Evolutionary conservation across 345 rosid genomes (phyloP).

Genomic region (Hypericum perforatum): DNA sequence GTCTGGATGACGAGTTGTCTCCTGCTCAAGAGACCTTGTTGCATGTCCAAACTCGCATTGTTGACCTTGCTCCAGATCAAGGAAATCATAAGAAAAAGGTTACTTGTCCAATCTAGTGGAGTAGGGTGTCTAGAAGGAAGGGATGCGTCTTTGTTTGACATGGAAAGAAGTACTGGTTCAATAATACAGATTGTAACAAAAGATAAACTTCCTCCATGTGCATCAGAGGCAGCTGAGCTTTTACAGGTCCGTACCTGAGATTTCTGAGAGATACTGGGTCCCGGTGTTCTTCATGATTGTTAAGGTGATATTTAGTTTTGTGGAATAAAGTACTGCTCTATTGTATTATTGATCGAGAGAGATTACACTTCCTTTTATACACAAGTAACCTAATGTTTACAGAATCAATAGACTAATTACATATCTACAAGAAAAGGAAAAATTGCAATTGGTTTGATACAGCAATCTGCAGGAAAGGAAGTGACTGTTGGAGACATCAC

Average conservation of each 20-base stretch:
- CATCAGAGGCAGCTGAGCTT: slow-evolving; percentile 53
- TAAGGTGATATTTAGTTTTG: no score
- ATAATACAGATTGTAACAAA: slow-evolving; percentile 57
- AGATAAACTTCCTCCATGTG: slow-evolving; percentile 54
- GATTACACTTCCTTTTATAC: no score
- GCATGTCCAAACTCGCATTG: slow-evolving; percentile 85
- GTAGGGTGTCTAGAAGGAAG: slow-evolving; percentile 78
- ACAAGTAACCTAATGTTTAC: no score
- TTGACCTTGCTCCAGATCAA: slow-evolving; percentile 64
- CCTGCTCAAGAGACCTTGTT: slow-evolving; percentile 98
- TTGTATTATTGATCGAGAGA: no score
- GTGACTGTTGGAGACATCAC: no score
- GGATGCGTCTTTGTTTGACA: slow-evolving; percentile 67
- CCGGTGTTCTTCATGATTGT: no score
- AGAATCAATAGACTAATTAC: no score
- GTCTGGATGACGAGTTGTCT: slow-evolving; percentile 87
- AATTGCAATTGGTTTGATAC: no score
- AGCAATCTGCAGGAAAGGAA: no score
- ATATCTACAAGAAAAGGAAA: no score
- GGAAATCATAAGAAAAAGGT: slow-evolving; percentile 64
- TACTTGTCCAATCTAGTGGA: slow-evolving; percentile 65
- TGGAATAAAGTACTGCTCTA: no score
- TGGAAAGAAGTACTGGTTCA: slow-evolving; percentile 69
- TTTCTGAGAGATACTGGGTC: no score
- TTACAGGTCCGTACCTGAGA: slow-evolving; percentile 53